Evolutionary conservation across 495 filamentous ascomycete genomes (phyloP).

Genomic region (Lasiosphaeris hirsuta): DNA sequence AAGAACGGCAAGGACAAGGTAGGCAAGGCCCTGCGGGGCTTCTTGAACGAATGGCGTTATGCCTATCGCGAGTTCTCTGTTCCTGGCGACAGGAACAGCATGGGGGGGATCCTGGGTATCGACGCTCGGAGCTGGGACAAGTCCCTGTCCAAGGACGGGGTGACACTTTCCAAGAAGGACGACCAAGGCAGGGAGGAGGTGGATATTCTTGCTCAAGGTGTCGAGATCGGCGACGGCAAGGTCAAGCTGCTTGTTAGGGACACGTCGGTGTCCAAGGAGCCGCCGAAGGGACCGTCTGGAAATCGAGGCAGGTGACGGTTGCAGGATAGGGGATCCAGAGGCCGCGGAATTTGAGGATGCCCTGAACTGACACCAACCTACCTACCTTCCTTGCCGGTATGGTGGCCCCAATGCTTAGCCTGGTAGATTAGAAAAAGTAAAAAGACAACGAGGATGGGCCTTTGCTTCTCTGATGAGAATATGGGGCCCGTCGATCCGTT

Average conservation of each 20-base stretch:
- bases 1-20: conserved; percentile 99
- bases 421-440: too few relatives aligned
- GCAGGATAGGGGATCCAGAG: neutral
- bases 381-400: too few relatives aligned
- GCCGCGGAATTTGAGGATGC: too few relatives aligned
- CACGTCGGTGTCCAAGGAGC: conserved; percentile 31
- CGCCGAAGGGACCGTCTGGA: conserved; percentile 48
- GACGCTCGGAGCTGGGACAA: conserved; percentile 89
- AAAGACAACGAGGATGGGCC: too few relatives aligned
- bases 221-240: conserved; percentile 59
- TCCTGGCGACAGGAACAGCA: conserved; percentile 82
- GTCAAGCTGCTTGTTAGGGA: conserved; percentile 57
- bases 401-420: too few relatives aligned
- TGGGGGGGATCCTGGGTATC: conserved; percentile 92
- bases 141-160: conserved; percentile 49
- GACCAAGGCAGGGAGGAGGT: conserved; percentile 55
- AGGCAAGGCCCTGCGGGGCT: conserved; percentile 85
- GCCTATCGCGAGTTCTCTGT: conserved; percentile 95
- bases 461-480: too few relatives aligned
- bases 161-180: conserved; percentile 42
- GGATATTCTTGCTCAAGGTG: conserved; percentile 56
- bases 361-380: too few relatives aligned
- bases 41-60: conserved; percentile 94
- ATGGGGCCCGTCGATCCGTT: too few relatives aligned
- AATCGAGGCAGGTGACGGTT: conserved; percentile 35